Evolutionary conservation across 1,284 basidiomycete genomes (phyloP).

Genomic region (Vanrija sp.): DNA sequence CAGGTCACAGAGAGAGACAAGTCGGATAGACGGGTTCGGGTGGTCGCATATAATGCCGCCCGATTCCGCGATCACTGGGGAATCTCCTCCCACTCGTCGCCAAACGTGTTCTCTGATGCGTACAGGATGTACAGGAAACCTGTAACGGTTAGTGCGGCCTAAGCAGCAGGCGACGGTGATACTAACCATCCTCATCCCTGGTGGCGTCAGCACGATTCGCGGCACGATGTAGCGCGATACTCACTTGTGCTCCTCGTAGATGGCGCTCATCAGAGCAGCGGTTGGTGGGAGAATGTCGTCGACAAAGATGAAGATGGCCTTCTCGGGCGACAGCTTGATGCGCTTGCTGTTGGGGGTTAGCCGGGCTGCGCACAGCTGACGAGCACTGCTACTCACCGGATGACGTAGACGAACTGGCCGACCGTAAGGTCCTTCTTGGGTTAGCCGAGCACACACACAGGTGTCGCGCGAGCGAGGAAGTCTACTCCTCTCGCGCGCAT

Average conservation of each 20-base stretch:
- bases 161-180: background rate
- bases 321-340: constrained; percentile 99
- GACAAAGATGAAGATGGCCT: constrained; percentile 99
- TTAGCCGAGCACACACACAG: constrained; percentile 4
- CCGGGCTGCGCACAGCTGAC: background rate
- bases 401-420: constrained; percentile 98
- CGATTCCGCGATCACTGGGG: background rate
- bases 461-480: background rate
- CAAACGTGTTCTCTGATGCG: constrained; percentile 95
- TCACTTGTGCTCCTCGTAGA: constrained; percentile 99
- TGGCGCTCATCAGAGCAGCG: constrained; percentile 96
- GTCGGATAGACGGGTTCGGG: background rate
- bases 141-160: constrained; percentile 14
- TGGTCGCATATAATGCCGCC: background rate
- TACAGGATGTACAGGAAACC: constrained; percentile 93
- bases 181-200: constrained; percentile 79
- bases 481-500: background rate
- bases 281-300: constrained; percentile 98
- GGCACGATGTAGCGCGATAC: constrained; percentile 36
- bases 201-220: constrained; percentile 2
- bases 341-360: constrained; percentile 64
- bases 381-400: constrained; percentile 52
- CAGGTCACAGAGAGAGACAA: too few species aligned
- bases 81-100: constrained; percentile 43
- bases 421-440: constrained; percentile 83